Percentiles rank a stretch among this genome's conserved stretches.
phyloP scores from a whole-genome alignment of 2,329 filamentous ascomycete species.

The Aquanectria penicillioides region DNA sequence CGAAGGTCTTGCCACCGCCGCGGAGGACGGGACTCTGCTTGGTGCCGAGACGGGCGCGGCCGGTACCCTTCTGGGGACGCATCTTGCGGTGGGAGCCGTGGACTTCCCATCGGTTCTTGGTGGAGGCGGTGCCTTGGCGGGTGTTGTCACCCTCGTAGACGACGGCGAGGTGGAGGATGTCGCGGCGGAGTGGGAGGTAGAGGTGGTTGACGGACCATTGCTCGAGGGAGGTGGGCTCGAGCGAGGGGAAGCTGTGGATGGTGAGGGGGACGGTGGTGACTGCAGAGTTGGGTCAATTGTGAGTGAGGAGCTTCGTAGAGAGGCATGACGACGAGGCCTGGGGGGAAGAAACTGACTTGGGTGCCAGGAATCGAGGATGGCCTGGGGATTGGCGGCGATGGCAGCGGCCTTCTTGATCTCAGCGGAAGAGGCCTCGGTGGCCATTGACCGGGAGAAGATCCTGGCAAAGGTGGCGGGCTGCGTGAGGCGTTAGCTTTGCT shows the following conservation, averaged over 20 bases:
- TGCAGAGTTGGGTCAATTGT: slow-evolving; percentile 38
- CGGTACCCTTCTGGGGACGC: slow-evolving; percentile 86
- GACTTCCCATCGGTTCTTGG: slow-evolving; percentile 85
- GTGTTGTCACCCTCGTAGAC: slow-evolving; percentile 92
- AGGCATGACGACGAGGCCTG: background rate
- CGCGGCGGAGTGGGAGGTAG: slow-evolving; percentile 84
- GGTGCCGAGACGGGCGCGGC: slow-evolving; percentile 80
- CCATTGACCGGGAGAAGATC: slow-evolving; percentile 64
- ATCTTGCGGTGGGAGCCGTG: slow-evolving; percentile 86
- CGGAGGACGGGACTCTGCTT: slow-evolving; percentile 83
- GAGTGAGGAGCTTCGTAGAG: background rate
- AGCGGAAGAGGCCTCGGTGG: slow-evolving; percentile 58
- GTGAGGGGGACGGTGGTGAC: slow-evolving; percentile 80
- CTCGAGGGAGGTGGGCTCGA: slow-evolving; percentile 84
- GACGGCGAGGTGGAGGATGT: slow-evolving; percentile 92
- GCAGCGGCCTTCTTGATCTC: slow-evolving; percentile 50
- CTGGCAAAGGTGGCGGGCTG: slow-evolving; percentile 50
- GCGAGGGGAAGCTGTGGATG: slow-evolving; percentile 87
- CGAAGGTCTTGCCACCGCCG: slow-evolving; percentile 89
- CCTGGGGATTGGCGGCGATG: slow-evolving; percentile 35
- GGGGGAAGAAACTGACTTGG: slow-evolving; percentile 50
- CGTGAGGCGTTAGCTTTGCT: slow-evolving; percentile 18
- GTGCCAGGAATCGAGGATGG: slow-evolving; percentile 54
- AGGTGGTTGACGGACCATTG: slow-evolving; percentile 86
- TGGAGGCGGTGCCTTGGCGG: slow-evolving; percentile 85